A percentile compares a stretch with the other conserved stretches of the same genome.
These are phyloP conservation scores for Bathelium albidoporum DNA, from an alignment of 495 filamentous ascomycete species.

Conservation along the genomic window DNA sequence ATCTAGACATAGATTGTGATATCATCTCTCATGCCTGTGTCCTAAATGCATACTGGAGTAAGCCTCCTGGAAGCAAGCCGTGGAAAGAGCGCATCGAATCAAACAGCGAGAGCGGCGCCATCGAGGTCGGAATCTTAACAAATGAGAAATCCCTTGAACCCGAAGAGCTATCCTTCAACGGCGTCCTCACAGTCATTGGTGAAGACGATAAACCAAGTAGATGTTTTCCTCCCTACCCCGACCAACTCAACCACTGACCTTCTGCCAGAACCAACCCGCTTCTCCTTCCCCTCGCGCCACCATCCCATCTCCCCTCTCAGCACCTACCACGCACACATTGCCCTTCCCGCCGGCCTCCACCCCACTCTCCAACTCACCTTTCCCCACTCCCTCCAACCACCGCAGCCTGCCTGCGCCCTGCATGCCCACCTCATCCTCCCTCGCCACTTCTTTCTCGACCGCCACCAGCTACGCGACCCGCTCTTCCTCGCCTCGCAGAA, in stretches of 20 bases:
- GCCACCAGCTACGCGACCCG: conserved; percentile 67
- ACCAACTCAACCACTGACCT: not conserved
- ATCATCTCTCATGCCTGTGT: conserved; percentile 54
- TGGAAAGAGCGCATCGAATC: conserved; percentile 44
- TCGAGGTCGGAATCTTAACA: conserved; percentile 78
- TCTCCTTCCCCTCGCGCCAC: conserved; percentile 86
- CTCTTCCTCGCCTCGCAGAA: conserved; percentile 69
- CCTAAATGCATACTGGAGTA: conserved; percentile 51
- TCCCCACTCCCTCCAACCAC: conserved; percentile 25
- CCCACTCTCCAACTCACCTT: conserved; percentile 52
- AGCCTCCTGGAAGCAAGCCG: conserved; percentile 31
- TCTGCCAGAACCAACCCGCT: conserved; percentile 55
- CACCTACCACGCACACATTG: conserved; percentile 44
- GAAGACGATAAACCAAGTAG: conserved; percentile 59
- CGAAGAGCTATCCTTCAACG: conserved; percentile 67
- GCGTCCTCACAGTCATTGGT: conserved; percentile 69
- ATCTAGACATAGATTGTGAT: conserved; percentile 73
- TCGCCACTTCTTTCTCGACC: conserved; percentile 72
- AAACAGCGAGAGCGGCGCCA: conserved; percentile 32
- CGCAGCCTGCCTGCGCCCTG: conserved; percentile 49
- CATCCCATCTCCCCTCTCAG: conserved; percentile 45
- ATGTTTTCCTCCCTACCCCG: conserved; percentile 19
- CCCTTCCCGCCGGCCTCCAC: conserved; percentile 72
- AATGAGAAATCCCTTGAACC: conserved; percentile 53
- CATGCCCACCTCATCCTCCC: conserved; percentile 84